Percentiles rank a stretch among this genome's conserved stretches.
Conservation (phyloP, 106 monocot genomes). For the Alisma plantagoaquatica region DNA sequence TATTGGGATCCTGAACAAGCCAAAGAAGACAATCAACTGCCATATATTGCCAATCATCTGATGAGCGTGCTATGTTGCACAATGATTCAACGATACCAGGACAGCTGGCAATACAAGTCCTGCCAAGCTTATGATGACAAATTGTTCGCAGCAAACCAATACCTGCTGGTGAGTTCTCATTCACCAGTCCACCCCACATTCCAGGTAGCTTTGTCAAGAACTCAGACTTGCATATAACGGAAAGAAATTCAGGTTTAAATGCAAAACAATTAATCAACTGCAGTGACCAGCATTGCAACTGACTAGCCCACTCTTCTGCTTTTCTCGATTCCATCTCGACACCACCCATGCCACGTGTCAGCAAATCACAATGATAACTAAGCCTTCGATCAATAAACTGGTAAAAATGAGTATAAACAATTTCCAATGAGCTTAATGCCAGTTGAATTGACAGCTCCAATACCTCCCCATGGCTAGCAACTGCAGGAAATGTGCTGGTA, state of each 20-base stretch:
- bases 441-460: conserved; percentile 91
- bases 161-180: conserved; percentile 97
- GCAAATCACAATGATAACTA: conserved; percentile 96
- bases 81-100: conserved; percentile 65
- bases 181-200: conserved; percentile 99
- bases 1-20: conserved; percentile 74
- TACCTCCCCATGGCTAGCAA: conserved; percentile 77
- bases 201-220: conserved; percentile 73
- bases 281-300: conserved; percentile 98
- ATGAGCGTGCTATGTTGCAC: conserved; percentile 84
- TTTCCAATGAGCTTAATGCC: conserved; percentile 82
- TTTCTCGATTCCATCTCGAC: conserved; percentile 96
- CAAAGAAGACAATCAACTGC: conserved; percentile 94
- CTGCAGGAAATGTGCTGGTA: conserved; percentile 73
- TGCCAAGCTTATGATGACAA: conserved; percentile 85
- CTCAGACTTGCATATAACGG: conserved; percentile 80
- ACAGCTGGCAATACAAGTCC: conserved; percentile 54
- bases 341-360: conserved; percentile 97
- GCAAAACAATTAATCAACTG: conserved; percentile 99
- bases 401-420: conserved; percentile 96
- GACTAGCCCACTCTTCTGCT: conserved; percentile 99
- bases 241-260: conserved; percentile 92
- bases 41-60: conserved; percentile 99
- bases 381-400: conserved; percentile 66
- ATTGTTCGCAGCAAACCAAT: conserved; percentile 88